Conservation (phyloP, 139 green algal species). For the Coelastrella sp. region DNA sequence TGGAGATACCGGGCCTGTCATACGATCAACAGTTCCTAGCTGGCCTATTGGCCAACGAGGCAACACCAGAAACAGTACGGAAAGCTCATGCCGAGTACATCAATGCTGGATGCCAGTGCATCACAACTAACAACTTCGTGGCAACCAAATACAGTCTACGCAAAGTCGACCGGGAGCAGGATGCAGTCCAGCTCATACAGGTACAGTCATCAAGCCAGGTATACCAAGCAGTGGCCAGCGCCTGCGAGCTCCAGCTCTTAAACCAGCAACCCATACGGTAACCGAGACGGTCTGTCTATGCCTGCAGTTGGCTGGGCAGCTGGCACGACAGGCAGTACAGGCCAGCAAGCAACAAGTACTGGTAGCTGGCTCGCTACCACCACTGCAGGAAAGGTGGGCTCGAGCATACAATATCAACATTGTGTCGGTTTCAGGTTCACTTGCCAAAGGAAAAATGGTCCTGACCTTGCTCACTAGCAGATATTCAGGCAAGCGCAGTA, state of each 20-base stretch:
- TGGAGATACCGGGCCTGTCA: slow-evolving; percentile 39
- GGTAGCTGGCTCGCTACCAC: slow-evolving; percentile 37
- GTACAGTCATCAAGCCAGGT: too few relatives aligned
- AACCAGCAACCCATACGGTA: too few relatives aligned
- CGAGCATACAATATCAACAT: too few relatives aligned
- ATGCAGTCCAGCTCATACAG: too few relatives aligned
- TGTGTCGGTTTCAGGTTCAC: too few relatives aligned
- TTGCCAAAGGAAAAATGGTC: too few relatives aligned
- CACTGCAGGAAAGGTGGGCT: slow-evolving; percentile 35
- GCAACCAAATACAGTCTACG: slow-evolving; percentile 58
- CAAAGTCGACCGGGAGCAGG: slow-evolving; percentile 31
- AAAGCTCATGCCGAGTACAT: slow-evolving; percentile 63
- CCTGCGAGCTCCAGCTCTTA: too few relatives aligned
- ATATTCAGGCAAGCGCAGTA: too few relatives aligned
- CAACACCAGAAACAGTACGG: slow-evolving; percentile 53
- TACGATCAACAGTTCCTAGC: slow-evolving; percentile 63
- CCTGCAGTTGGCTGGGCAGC: slow-evolving; percentile 40
- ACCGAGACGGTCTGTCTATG: too few relatives aligned
- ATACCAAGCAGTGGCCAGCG: too few relatives aligned
- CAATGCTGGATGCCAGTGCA: slow-evolving; percentile 55
- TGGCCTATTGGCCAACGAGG: slow-evolving; percentile 58
- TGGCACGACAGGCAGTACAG: slow-evolving; percentile 21
- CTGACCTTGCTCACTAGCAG: too few relatives aligned
- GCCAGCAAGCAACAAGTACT: slow-evolving; percentile 16
- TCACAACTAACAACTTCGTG: slow-evolving; percentile 76